Percentiles rank a stretch among this genome's conserved stretches.
Conservation (phyloP, 768 basidiomycete species). For the Mycena venus region DNA sequence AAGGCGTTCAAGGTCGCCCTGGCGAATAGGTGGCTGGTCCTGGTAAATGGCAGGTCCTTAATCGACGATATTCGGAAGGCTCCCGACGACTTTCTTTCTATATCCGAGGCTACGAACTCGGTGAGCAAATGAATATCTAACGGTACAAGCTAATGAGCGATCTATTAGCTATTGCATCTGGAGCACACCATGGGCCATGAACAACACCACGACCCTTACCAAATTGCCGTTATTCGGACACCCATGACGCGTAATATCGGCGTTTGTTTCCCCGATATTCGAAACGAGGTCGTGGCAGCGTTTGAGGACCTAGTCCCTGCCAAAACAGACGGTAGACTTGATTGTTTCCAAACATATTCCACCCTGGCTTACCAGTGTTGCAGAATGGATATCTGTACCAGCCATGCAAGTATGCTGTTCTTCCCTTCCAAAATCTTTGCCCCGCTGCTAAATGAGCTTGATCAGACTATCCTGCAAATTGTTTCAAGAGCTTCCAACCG, state of each 20-base stretch:
- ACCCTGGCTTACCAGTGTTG: background rate
- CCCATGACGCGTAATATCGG: constrained; percentile 55
- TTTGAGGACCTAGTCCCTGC: constrained; percentile 55
- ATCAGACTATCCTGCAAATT: constrained; percentile 12
- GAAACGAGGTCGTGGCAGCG: constrained; percentile 57
- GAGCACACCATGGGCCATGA: constrained; percentile 54
- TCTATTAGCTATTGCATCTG: constrained; percentile 49
- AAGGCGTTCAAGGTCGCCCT: constrained; percentile 29
- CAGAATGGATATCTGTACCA: constrained; percentile 25
- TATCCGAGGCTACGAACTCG: constrained; percentile 44
- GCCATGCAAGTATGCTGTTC: constrained; percentile 24
- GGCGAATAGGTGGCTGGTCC: constrained; percentile 52
- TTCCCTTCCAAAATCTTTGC: background rate
- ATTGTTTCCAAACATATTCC: too few relatives aligned
- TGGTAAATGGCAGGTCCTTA: constrained; percentile 45
- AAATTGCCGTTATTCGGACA: constrained; percentile 46
- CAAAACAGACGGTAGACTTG: constrained; percentile 39
- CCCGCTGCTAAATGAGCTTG: background rate
- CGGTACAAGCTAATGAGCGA: background rate
- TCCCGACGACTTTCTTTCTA: constrained; percentile 53
- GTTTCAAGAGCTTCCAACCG: constrained; percentile 26
- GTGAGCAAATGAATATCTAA: constrained; percentile 39
- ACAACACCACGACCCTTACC: constrained; percentile 45
- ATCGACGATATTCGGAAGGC: constrained; percentile 58
- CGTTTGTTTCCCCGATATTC: constrained; percentile 52